Percentiles rank a stretch among this genome's conserved stretches.
Conservation (phyloP, 2,329 filamentous ascomycete species). For the Aspergillus unguis region DNA sequence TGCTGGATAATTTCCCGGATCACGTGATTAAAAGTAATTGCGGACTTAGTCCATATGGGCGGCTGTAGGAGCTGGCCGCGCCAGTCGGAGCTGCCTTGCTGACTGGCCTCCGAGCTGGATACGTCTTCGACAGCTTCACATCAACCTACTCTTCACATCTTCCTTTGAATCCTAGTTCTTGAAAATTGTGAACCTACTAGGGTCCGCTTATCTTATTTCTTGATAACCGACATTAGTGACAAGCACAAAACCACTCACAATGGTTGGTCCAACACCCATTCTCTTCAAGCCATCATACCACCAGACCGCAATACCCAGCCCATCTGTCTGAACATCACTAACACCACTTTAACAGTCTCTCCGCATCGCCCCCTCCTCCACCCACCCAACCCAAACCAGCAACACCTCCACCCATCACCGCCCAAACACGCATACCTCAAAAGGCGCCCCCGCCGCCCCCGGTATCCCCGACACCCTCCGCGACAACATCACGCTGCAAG, state of each 20-base stretch:
- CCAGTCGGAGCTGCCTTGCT: constrained; percentile 19
- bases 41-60: constrained; percentile 24
- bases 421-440: constrained; percentile 54
- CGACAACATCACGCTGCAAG: constrained; percentile 68
- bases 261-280: constrained; percentile 26
- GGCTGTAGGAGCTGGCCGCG: constrained; percentile 39
- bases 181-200: background rate
- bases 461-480: constrained; percentile 93
- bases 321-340: background rate
- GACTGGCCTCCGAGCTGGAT: constrained; percentile 18
- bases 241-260: constrained; percentile 17
- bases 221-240: constrained; percentile 2
- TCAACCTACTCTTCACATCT: background rate
- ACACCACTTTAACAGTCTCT: constrained; percentile 62
- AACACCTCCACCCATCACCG: constrained; percentile 60
- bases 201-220: no score
- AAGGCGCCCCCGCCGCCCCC: constrained; percentile 81
- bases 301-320: no score
- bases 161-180: background rate
- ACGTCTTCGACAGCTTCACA: constrained; percentile 2
- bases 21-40: constrained; percentile 21
- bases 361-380: constrained; percentile 74
- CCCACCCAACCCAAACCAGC: constrained; percentile 63
- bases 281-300: constrained; percentile 6
- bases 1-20: constrained; percentile 16